Evolutionary conservation across 805 yeast genomes (phyloP), one percentile per base, ranked within the genome.

Genomic region (Nakazawaea holstii): DNA sequence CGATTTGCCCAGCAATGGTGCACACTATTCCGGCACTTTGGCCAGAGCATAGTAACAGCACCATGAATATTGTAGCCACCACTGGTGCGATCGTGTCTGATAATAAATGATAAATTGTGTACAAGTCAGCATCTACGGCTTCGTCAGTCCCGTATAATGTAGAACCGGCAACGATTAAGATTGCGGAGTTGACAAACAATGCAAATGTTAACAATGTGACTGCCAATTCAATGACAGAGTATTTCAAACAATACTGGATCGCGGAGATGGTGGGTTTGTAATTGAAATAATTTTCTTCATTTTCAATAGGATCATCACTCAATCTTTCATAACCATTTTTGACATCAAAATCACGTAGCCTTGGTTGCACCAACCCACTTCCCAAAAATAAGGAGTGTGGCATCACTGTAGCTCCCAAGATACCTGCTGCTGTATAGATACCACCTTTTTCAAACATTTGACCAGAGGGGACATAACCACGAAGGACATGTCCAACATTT

Each of bases 1-100:
- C 95, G 56, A 89, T 84, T 62, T 89, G 95, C 9, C 96, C 95
- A 0, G 94, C 89, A 59, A 89, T 83, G 0, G 96, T 88, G 59
- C 95, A 88, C 2, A 89, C 91, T 42, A 89, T 80, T 36, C 95
- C 94, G 0, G 96, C 94, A 44, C 88, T 80, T 56, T 84, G 87
- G 7, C 95, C 96, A 51, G 89, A 80, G 52, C 83, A 73, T 35
- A 89, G 67, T 39, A 88, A 68, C 1, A 96, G 95, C 41, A 87
- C 65, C 85, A 87, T 87, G 66, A 88, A 88, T 1, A 87, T 61
- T 0, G 88, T 84, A 39, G 95, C 96, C 0, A 85, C 91, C 2
- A 76, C 82, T 9, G 86, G 82, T 1, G 92, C 80, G 32, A 88
- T 67, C 31, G 71, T 74, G 27, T 58, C 45, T 1, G 78, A 67